Evolutionary conservation across 2,329 filamentous ascomycete genomes (phyloP).

Genomic region (Colletotrichum neosansevieriae): DNA sequence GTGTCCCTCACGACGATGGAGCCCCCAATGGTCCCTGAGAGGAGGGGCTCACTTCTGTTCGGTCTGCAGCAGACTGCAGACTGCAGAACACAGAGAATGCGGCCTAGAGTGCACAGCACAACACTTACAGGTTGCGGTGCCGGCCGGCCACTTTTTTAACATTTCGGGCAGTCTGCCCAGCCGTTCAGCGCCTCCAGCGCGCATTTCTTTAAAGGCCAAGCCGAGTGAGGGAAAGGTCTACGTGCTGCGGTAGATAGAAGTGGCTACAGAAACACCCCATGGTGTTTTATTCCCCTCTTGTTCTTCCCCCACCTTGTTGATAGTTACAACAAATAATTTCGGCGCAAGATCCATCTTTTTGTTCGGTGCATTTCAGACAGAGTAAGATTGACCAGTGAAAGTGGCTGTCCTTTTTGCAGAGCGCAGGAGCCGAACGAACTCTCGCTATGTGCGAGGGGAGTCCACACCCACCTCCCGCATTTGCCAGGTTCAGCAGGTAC

Average conservation of each 20-base stretch:
- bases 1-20: conserved; percentile 6
- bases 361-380: conserved; percentile 30
- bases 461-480: conserved; percentile 39
- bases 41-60: conserved; percentile 24
- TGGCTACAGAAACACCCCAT: conserved; percentile 15
- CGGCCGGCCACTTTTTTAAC: background rate
- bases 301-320: conserved; percentile 14
- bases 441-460: background rate
- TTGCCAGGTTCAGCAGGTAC: background rate
- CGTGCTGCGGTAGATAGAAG: background rate
- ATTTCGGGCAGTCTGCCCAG: background rate
- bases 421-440: conserved; percentile 16
- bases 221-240: background rate
- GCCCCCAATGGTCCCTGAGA: conserved; percentile 6
- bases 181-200: background rate
- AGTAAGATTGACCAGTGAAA: conserved; percentile 29
- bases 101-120: no score
- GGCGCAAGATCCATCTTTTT: conserved; percentile 39
- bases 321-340: conserved; percentile 36
- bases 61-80: background rate
- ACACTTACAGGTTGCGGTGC: no score
- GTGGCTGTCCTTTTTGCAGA: conserved; percentile 13
- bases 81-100: background rate
- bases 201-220: background rate
- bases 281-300: conserved; percentile 3